Conservation (phyloP, 768 basidiomycete genomes). For the Trametes sanguinea region DNA sequence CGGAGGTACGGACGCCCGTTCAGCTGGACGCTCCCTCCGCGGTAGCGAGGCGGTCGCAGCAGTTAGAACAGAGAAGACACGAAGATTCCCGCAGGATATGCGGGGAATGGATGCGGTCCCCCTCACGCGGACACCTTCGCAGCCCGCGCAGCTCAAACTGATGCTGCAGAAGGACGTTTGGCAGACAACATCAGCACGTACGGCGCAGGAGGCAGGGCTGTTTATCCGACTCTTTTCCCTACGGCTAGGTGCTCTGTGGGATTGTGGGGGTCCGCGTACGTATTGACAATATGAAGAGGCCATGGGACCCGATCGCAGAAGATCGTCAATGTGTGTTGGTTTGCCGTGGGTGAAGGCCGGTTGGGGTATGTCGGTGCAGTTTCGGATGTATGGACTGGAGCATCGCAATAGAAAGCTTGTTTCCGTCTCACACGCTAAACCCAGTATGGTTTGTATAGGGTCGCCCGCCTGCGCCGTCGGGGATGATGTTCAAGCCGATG, state of each 20-base stretch:
- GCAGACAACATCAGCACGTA: not conserved
- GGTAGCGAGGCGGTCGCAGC: not conserved
- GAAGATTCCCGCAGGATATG: not conserved
- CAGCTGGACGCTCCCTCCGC: not conserved
- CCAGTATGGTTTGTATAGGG: conserved; percentile 14
- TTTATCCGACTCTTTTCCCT: conserved; percentile 22
- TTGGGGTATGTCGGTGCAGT: conserved; percentile 24
- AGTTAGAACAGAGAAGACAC: not conserved
- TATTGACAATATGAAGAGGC: not conserved
- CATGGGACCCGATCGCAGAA: conserved; percentile 13
- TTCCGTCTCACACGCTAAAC: conserved; percentile 20
- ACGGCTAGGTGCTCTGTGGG: conserved; percentile 6
- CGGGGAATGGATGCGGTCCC: not conserved
- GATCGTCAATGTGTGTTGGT: conserved; percentile 19
- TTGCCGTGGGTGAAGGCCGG: conserved; percentile 19
- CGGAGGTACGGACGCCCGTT: conserved; percentile 12
- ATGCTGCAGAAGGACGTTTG: not conserved
- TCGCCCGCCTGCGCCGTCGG: conserved; percentile 4
- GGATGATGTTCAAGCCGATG: not conserved
- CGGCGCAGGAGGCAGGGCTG: not conserved
- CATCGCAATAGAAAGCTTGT: conserved; percentile 25
- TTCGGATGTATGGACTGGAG: conserved; percentile 16
- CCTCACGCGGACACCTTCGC: not conserved
- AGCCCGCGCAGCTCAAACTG: not conserved
- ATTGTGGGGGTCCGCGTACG: conserved; percentile 15